phyloP scores from a whole-genome alignment of 306 rosid genomes.

The Cucurbita ficifolia region DNA sequence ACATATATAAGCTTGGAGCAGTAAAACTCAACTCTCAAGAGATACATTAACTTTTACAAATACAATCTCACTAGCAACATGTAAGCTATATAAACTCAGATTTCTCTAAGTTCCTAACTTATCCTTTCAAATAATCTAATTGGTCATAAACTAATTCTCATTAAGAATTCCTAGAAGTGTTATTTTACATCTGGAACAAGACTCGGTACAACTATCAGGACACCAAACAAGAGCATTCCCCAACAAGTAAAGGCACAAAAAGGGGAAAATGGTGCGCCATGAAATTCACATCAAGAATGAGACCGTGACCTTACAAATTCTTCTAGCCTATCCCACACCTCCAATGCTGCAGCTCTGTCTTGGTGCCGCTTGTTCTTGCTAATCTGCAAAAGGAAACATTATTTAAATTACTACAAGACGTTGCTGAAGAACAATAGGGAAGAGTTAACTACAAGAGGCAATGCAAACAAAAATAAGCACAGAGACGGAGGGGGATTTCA shows the following conservation, averaged over 20 bases:
- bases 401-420: neutral
- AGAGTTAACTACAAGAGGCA: neutral
- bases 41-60: neutral
- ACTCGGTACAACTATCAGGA: neutral
- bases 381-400: constrained; percentile 37
- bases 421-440: neutral
- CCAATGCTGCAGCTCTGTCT: constrained; percentile 95
- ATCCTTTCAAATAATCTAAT: neutral
- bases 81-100: neutral
- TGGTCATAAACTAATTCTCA: constrained; percentile 1
- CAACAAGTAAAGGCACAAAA: neutral
- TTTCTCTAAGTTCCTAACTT: neutral
- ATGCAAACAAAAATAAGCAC: neutral
- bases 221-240: neutral
- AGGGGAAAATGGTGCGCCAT: neutral
- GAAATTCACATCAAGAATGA: constrained; percentile 46
- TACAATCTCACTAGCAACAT: neutral
- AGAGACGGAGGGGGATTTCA: neutral
- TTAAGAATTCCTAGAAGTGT: neutral
- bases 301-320: constrained; percentile 85
- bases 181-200: neutral
- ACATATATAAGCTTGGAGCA: neutral
- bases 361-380: constrained; percentile 98
- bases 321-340: constrained; percentile 96
- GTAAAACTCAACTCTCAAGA: neutral